Evolutionary conservation across 805 yeast genomes (phyloP).

Genomic region (Ogataea polymorpha): DNA sequence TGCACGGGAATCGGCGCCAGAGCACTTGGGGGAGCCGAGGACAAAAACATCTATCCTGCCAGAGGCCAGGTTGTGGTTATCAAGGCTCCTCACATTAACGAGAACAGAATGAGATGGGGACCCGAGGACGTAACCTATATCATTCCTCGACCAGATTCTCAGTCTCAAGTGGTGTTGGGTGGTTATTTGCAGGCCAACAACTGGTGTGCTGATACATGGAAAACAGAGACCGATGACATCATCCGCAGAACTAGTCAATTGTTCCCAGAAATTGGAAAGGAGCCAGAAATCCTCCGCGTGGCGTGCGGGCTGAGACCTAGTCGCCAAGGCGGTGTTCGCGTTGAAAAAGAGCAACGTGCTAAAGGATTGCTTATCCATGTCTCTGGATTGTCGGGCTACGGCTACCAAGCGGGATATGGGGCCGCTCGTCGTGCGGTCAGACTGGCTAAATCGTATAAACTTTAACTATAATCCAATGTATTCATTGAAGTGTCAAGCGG

Average conservation of each 20-base stretch:
- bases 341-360: constrained; percentile 50
- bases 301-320: constrained; percentile 77
- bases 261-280: constrained; percentile 45
- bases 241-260: constrained; percentile 47
- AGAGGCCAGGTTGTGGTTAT: constrained; percentile 79
- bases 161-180: constrained; percentile 68
- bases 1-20: constrained; percentile 76
- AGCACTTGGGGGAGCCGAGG: constrained; percentile 61
- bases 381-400: constrained; percentile 68
- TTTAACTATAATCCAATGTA: constrained; percentile 3
- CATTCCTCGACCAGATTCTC: constrained; percentile 67
- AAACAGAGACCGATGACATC: constrained; percentile 47
- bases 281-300: constrained; percentile 54
- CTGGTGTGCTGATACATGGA: constrained; percentile 57
- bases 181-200: constrained; percentile 67
- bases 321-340: constrained; percentile 71
- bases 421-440: constrained; percentile 50
- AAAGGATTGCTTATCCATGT: constrained; percentile 57
- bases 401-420: constrained; percentile 65
- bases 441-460: constrained; percentile 5
- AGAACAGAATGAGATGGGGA: constrained; percentile 63
- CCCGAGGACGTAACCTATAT: constrained; percentile 58
- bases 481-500: constrained; percentile 4
- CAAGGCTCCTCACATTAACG: constrained; percentile 63
- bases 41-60: constrained; percentile 61